These are phyloP conservation scores for Lindgomyces ingoldianus DNA, from an alignment of 495 filamentous ascomycete species.

Conservation along the genomic window DNA sequence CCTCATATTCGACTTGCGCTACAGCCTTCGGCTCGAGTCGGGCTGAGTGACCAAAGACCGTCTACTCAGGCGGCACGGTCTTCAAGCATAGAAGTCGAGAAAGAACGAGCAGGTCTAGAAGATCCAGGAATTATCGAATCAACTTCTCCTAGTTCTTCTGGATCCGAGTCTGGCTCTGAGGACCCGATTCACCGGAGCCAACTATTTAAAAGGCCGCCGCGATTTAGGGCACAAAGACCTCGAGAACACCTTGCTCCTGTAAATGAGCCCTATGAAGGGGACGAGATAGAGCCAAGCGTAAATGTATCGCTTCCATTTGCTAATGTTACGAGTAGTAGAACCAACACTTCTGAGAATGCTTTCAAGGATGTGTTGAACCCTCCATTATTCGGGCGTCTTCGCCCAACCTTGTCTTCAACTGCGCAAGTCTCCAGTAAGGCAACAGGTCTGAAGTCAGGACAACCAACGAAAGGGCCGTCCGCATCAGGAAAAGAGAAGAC, in stretches of 20 bases:
- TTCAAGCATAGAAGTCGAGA: background rate
- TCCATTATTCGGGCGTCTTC: background rate
- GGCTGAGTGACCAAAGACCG: slow-evolving; percentile 17
- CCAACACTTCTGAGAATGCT: background rate
- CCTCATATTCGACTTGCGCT: slow-evolving; percentile 5
- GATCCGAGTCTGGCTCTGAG: slow-evolving; percentile 46
- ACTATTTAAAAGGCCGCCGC: slow-evolving; percentile 35
- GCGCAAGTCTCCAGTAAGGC: background rate
- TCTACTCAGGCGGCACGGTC: background rate
- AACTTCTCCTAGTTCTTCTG: slow-evolving; percentile 40
- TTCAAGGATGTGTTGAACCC: background rate
- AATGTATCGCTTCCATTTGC: slow-evolving; percentile 70
- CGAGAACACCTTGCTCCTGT: slow-evolving; percentile 33
- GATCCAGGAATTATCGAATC: slow-evolving; percentile 1
- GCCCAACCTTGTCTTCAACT: background rate
- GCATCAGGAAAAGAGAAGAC: background rate
- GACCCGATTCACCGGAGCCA: slow-evolving; percentile 30
- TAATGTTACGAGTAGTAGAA: background rate
- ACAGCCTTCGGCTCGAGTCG: slow-evolving; percentile 38
- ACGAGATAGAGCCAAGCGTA: slow-evolving; percentile 53
- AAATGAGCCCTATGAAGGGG: slow-evolving; percentile 59
- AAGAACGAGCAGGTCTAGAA: background rate
- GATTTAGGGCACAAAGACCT: slow-evolving; percentile 44
- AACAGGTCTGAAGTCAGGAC: slow-evolving; percentile 3
- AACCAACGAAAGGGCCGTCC: background rate